Base-by-base conservation (phyloP, 768 basidiomycete genomes). In the Boletus barrowsii region DNA sequence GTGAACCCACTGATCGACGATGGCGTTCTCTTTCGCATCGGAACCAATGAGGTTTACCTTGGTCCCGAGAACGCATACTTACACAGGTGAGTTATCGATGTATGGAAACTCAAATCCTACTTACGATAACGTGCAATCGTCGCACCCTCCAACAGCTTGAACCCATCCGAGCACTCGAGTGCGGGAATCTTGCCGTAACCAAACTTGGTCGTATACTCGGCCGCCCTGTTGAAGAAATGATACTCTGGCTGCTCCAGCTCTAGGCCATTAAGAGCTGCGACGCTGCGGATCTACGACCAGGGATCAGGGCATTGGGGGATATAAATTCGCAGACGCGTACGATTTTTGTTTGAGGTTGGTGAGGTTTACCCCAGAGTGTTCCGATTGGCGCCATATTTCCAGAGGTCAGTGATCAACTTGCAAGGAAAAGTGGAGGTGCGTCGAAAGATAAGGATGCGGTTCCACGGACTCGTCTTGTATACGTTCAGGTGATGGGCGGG, bases 1-100 rank as follows among this genome's bases (percentile, higher is more conserved):
- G 41, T 61, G 65, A 10, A 49, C 17, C 62, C 64, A 66, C n/a
- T 65, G 65, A 45, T 66, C 62, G 9, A 66, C 29, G 1, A 59
- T 36, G 0, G 54, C 45, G 1, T n/a, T 17, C 33, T 61, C 59
- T 22, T 63, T 54, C 15, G 36, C n/a, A 30, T 48, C 24, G 7
- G 47, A 45, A 20, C 63, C 63, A 33, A 63, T 37, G 29, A 66
- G 37, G 7, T 57, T 49, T 0, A 53, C 26, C 15, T 57, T 45
- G 18, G 54, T 53, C 4, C 54, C 61, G 18, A 65, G 32, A 2
- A 37, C 20, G n/a, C 55, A 43, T 51, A 64, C 63, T 65, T 13
- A 7, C 6, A 24, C 11, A 5, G 6, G n/a, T 51, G 33, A 45
- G 32, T 26, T 9, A 9, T 44, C 7, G n/a, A 24, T 9, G 6